Evolutionary conservation across 2,329 filamentous ascomycete genomes (phyloP).

Genomic region (Pseudogymnoascus sp.): DNA sequence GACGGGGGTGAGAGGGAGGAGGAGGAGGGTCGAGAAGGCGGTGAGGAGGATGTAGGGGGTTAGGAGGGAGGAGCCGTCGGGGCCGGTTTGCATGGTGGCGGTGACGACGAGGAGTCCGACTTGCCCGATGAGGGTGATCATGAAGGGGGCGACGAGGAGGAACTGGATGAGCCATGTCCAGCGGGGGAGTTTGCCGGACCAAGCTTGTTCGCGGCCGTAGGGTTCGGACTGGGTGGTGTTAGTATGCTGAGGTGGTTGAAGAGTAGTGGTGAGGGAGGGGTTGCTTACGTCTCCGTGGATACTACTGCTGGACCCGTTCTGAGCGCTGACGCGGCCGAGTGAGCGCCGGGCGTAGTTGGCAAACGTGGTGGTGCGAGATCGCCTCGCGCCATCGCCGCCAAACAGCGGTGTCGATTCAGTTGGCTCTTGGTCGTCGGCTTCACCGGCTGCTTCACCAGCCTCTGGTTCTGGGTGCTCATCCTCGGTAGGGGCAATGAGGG

Average conservation of each 20-base stretch:
- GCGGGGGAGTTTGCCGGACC: constrained; percentile 70
- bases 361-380: constrained; percentile 50
- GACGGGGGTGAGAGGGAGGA: constrained; percentile 74
- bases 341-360: constrained; percentile 40
- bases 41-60: constrained; percentile 65
- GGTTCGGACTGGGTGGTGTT: constrained; percentile 22
- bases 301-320: constrained; percentile 20
- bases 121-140: constrained; percentile 69
- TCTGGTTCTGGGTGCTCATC: constrained; percentile 14
- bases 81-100: constrained; percentile 69
- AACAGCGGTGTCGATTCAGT: constrained; percentile 50
- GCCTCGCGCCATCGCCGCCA: constrained; percentile 33
- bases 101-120: constrained; percentile 65
- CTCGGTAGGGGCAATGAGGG: constrained; percentile 32
- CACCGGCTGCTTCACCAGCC: constrained; percentile 11
- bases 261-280: no score
- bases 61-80: constrained; percentile 70
- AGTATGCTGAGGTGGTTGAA: not conserved
- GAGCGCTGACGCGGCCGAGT: constrained; percentile 9
- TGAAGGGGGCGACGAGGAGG: constrained; percentile 68
- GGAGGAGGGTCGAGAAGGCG: constrained; percentile 58
- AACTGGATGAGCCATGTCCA: constrained; percentile 90
- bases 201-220: constrained; percentile 71
- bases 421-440: constrained; percentile 31
- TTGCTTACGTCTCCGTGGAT: constrained; percentile 18